These are phyloP conservation scores for Pichia inconspicua DNA, from an alignment of 1,139 yeast species.

Conservation along the genomic window DNA sequence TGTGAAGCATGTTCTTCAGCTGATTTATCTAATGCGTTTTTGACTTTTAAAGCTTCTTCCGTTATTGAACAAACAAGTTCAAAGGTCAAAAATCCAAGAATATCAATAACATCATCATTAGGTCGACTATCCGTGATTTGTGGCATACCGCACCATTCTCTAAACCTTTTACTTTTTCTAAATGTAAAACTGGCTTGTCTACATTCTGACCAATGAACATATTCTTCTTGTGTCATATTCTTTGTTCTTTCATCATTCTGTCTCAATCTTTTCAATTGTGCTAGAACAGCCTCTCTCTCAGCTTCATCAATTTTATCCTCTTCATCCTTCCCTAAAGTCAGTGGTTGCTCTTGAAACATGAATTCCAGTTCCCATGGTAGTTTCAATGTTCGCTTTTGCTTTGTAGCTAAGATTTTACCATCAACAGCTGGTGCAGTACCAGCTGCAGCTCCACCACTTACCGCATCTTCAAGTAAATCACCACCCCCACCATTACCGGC, in stretches of 20 bases:
- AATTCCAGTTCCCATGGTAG: constrained; percentile 94
- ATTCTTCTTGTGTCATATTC: constrained; percentile 93
- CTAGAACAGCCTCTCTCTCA: constrained; percentile 82
- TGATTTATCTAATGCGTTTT: constrained; percentile 32
- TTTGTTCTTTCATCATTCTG: constrained; percentile 91
- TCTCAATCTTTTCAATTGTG: constrained; percentile 78
- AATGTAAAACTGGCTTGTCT: constrained; percentile 96
- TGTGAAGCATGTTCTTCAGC: constrained; percentile 24
- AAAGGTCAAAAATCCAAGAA: constrained; percentile 87
- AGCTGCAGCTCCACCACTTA: constrained; percentile 31
- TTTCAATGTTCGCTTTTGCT: constrained; percentile 71
- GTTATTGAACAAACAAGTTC: constrained; percentile 94
- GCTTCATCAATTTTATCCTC: constrained; percentile 73
- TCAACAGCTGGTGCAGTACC: constrained; percentile 40
- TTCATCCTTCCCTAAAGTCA: constrained; percentile 48
- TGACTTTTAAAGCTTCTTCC: constrained; percentile 81
- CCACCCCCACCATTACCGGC: constrained; percentile 31
- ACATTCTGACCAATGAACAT: constrained; percentile 98
- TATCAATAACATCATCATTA: constrained; percentile 93
- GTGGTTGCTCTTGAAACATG: constrained; percentile 86
- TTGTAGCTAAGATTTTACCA: constrained; percentile 54
- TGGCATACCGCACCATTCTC: constrained; percentile 93
- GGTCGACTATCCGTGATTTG: constrained; percentile 85
- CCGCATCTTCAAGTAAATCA: constrained; percentile 47
- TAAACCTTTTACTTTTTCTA: constrained; percentile 81